Evolutionary conservation across 805 yeast genomes (phyloP), one percentile per base, ranked within the genome.

Genomic region (Zygosaccharomyces pseudorouxii): DNA sequence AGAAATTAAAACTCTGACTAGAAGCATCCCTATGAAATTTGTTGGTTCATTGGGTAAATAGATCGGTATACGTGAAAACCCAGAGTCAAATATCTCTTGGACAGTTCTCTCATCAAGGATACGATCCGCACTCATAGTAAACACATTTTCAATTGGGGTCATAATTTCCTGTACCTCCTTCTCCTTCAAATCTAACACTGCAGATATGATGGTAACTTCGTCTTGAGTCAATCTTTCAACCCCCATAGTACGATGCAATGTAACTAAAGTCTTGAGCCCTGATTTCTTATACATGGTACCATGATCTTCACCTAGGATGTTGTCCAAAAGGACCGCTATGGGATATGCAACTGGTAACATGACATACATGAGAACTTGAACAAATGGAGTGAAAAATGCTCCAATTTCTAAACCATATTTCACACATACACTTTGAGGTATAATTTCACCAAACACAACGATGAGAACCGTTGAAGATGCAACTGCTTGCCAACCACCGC

Each of bases 401-500:
- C 99, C 99, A 20, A 92, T 84, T 54, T 87, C 85, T 44, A 92
- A 75, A 1, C 99, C 99, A 64, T 88, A 90, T 38, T 97, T 76
- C 16, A 92, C 99, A 69, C 95, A 89, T 37, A 89, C 74, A 18
- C 93, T 83, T 69, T 92, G 99, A 2, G 99, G 99, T 52, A 92
- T 92, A 58, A 92, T 86, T 64, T 92, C 99, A 52, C 99, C 99
- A 68, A 92, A 92, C 10, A 92, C 78, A 44, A 92, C 97, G 63
- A 92, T 92, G 22, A 90, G 79, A 2, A 86, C 90, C 0, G 99
- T 90, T n/a, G 97, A 84, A 10, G 89, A 78, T 11, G 89, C 87
- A 31, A 92, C 96, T 0, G 99, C 99, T 11, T 93, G 90, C 86
- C 96, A 85, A 1, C 99, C 99, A 38, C 98, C 98, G 42, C 98